Base-by-base conservation (phyloP, 2,329 filamentous ascomycete genomes). In the Tothia fuscella region DNA sequence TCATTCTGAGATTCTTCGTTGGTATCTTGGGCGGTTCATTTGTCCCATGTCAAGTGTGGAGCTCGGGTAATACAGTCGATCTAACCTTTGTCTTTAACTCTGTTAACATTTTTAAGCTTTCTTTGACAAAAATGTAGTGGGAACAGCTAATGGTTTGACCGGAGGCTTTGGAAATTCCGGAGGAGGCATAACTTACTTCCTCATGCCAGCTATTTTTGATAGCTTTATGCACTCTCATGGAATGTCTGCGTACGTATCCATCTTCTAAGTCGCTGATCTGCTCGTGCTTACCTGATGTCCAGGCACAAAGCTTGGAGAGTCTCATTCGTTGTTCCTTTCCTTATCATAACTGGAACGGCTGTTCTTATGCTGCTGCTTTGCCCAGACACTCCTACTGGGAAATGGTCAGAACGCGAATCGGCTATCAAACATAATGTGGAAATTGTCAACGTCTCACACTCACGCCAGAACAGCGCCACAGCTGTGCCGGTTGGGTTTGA, bases 101-200 rank as follows among this genome's bases (percentile, higher is more conserved):
- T n/a, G n/a, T n/a, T n/a, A n/a, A n/a, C n/a, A n/a, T n/a, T n/a
- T n/a, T n/a, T n/a, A n/a, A n/a, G 26, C 26, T 0, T 94, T 93
- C 68, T 94, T 86, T 58, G 87, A 95, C 64, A 91, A 88, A 66
- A 91, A 88, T 53, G 72, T 94, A 20, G 82, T 94, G 14, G 88
- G 88, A 36, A 88, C 84, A 5, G 84, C 86, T 47, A 95, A 94
- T 56, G 82, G 85, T 3, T 63, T 94, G 14, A 80, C 86, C 1
- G 88, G 79, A 31, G 88, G 88, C 12, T 80, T 83, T 65, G 88
- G 87, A 39, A 94, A 93, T 52, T 74, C 84, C 20, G 87, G 88
- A 45, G 88, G 87, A 48, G 88, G 88, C 43, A 82, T 93, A 50
- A 93, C 87, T 2, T 93, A 93, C 65, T 93, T 93, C 59, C 74